Percentiles rank a stretch among this genome's conserved stretches.
Evolutionary conservation across 495 filamentous ascomycete genomes (phyloP).

Genomic region (Podospora conica): DNA sequence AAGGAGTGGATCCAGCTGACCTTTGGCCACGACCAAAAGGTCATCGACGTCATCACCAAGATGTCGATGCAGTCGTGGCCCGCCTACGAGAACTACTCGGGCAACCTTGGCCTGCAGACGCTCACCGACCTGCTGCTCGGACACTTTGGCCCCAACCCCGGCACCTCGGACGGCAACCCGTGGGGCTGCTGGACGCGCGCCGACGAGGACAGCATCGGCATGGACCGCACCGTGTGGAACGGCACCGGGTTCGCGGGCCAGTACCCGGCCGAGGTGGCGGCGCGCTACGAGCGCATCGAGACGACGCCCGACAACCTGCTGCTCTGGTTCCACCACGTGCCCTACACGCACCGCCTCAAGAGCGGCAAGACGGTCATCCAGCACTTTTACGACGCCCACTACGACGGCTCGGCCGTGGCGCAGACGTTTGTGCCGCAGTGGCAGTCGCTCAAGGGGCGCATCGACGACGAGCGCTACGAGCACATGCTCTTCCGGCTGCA

Average conservation of each 20-base stretch:
- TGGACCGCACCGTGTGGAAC: conserved; percentile 64
- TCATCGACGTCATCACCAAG: conserved; percentile 53
- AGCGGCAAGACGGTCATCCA: conserved; percentile 67
- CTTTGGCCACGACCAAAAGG: conserved; percentile 47
- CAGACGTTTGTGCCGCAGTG: conserved; percentile 52
- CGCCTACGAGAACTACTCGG: conserved; percentile 64
- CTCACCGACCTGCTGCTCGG: conserved; percentile 60
- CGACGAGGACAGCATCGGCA: conserved; percentile 52
- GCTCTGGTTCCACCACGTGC: conserved; percentile 72
- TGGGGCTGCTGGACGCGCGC: conserved; percentile 73
- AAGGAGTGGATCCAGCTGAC: conserved; percentile 63
- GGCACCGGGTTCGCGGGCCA: conserved; percentile 61
- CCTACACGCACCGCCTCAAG: conserved; percentile 58
- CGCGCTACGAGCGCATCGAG: conserved; percentile 51
- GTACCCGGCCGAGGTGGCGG: conserved; percentile 55
- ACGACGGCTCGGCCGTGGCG: conserved; percentile 53
- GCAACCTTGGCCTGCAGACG: conserved; percentile 66
- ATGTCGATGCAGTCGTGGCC: conserved; percentile 67
- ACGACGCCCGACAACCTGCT: conserved; percentile 64
- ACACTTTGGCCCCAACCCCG: conserved; percentile 64
- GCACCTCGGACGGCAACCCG: conserved; percentile 59
- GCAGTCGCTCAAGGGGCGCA: conserved; percentile 46
- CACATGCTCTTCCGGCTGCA: conserved; percentile 50
- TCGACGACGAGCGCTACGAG: conserved; percentile 58
- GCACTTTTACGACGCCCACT: conserved; percentile 70